phyloP scores from a whole-genome alignment of 2,329 filamentous ascomycete genomes.

The Penicillium sp. region DNA sequence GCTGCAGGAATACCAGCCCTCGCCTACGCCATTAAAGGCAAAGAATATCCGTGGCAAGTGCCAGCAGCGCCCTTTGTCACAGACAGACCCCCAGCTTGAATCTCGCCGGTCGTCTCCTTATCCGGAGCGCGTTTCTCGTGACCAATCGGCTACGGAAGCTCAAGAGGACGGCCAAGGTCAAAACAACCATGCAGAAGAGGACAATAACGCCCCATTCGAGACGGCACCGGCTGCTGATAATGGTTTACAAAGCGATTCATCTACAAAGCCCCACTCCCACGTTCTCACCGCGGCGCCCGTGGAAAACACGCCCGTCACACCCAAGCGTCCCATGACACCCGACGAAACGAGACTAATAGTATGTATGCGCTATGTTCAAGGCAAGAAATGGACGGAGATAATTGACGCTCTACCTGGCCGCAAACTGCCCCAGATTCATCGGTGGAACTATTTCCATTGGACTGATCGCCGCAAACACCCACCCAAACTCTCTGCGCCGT shows the following conservation, averaged over 20 bases:
- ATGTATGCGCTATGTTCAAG: slow-evolving; percentile 28
- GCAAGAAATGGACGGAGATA: slow-evolving; percentile 32
- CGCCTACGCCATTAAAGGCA: slow-evolving; percentile 28
- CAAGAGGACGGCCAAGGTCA: slow-evolving; percentile 1
- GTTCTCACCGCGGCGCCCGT: neutral
- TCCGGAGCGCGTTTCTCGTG: neutral
- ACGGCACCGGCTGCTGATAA: too few species aligned
- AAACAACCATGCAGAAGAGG: slow-evolving; percentile 1
- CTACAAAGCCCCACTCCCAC: slow-evolving; percentile 3
- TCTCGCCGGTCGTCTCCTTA: slow-evolving; percentile 2
- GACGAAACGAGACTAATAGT: slow-evolving; percentile 35
- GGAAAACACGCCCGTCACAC: slow-evolving; percentile 20
- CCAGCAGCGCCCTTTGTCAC: slow-evolving; percentile 2
- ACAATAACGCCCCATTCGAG: neutral
- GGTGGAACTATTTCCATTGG: slow-evolving; percentile 34
- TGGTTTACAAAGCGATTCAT: slow-evolving; percentile 3
- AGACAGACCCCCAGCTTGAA: neutral
- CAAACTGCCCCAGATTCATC: slow-evolving; percentile 19
- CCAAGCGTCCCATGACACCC: slow-evolving; percentile 25
- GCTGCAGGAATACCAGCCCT: slow-evolving; percentile 36
- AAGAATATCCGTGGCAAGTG: slow-evolving; percentile 25
- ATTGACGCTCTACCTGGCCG: slow-evolving; percentile 27
- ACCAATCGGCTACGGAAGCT: slow-evolving; percentile 11
- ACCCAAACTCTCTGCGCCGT: slow-evolving; percentile 27
- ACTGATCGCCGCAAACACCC: slow-evolving; percentile 25